Conservation (phyloP, 1,139 yeast species). For the Komagataea norvegica region DNA sequence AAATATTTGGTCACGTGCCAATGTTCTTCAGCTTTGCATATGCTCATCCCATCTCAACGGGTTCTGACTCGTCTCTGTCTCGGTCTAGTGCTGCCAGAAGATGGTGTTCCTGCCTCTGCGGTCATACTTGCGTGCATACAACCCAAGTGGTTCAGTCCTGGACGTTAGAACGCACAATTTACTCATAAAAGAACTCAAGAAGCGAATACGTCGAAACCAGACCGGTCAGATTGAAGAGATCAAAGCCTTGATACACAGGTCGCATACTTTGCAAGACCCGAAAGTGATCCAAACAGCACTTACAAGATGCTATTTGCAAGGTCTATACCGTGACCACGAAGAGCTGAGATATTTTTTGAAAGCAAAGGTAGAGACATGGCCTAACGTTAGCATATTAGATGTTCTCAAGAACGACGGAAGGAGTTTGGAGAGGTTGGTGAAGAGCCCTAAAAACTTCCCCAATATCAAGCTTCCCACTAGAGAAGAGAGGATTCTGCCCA, state of each 20-base stretch:
- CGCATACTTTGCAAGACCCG: constrained; percentile 8
- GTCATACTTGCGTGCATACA: no score
- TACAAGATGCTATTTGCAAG: constrained; percentile 18
- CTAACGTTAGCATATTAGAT: constrained; percentile 14
- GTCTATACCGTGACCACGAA: constrained; percentile 19
- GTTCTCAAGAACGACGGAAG: constrained; percentile 11
- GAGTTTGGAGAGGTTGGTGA: constrained; percentile 10
- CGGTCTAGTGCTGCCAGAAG: no score
- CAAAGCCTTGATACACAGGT: constrained; percentile 7
- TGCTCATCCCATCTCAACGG: no score
- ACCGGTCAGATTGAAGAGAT: constrained; percentile 12
- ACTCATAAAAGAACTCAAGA: constrained; percentile 16
- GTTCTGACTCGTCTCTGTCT: no score
- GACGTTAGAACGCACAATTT: constrained; percentile 16
- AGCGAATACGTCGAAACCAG: constrained; percentile 20
- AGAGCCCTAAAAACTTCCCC: constrained; percentile 6
- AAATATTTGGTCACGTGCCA: no score
- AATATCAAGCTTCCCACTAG: constrained; percentile 12
- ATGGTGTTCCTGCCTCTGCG: no score
- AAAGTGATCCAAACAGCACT: constrained; percentile 14
- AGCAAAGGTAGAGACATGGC: constrained; percentile 21
- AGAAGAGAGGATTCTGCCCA: constrained; percentile 13
- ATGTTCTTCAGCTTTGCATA: no score
- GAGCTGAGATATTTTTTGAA: constrained; percentile 18
- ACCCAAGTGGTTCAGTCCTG: constrained; percentile 4